Evolutionary conservation across 768 basidiomycete genomes (phyloP), one percentile per base, ranked within the genome.

Genomic region (Neoboletus subvelutipes): DNA sequence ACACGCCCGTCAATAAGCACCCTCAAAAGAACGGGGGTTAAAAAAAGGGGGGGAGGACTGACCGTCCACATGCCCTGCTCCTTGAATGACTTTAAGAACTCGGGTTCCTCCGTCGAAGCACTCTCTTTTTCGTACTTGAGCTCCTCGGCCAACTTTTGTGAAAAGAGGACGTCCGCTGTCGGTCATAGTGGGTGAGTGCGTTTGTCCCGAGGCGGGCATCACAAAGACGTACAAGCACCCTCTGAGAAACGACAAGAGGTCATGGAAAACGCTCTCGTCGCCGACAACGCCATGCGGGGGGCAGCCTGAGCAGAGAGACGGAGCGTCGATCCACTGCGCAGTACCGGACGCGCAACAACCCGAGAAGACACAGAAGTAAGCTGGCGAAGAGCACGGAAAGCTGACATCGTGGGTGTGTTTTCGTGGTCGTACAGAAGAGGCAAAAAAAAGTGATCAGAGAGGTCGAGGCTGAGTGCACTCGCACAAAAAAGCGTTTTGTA

Each of bases 41-140:
- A 1, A 11, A 1, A 18, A 29, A 18, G 6, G 7, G 6, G 34
- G 5, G 2, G 13, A 0, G 36, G 1, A 55, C 64, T 1, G 57
- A 92, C 93, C 73, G 82, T 75, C 95, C 95, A 98, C 18, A 89
- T 72, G 28, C 87, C 86, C 66, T 86, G 79, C 50, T 73, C 77
- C 68, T 83, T 82, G 81, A 98, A 93, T 15, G 79, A 71, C 65
- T 82, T 83, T 67, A 98, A 66, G 69, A 93, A 95, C 45, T 90
- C 90, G 29, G 94, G 94, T 45, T 76, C 77, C 20, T 71, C 68
- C 28, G 67, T 54, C 28, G 67, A 67, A 2, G 68, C 73, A 26
- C 78, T 75, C 64, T 94, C 87, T 58, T 83, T 77, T 77, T 99
- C 95, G 69, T 89, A 97, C 65, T 86, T 78, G 64, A 97, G 79